A percentile compares a stretch with the other conserved stretches of the same genome.
Conservation (phyloP, 768 basidiomycete genomes). For the Trametes elegans region DNA sequence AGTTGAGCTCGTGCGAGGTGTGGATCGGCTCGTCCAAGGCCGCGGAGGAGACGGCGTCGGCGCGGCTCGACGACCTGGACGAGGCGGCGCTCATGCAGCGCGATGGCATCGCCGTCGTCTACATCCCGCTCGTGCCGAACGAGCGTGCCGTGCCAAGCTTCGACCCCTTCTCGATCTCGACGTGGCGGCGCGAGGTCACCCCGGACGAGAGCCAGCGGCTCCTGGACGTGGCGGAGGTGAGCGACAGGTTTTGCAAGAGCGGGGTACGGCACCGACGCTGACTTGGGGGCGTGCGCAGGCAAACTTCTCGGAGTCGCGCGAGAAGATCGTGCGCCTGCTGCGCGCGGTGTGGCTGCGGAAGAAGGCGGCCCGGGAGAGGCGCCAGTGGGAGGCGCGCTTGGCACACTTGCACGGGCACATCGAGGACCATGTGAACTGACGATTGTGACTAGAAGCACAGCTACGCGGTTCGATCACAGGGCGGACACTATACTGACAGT, state of each 20-base stretch:
- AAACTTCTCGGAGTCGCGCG: conserved; percentile 24
- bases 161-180: conserved; percentile 27
- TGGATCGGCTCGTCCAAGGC: conserved; percentile 28
- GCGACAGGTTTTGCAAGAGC: neutral
- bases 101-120: conserved; percentile 28
- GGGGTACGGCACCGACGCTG: neutral
- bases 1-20: conserved; percentile 24
- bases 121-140: conserved; percentile 28
- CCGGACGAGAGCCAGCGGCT: conserved; percentile 25
- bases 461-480: neutral
- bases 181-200: conserved; percentile 27
- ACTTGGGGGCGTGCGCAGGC: conserved; percentile 14
- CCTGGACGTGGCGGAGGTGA: conserved; percentile 25
- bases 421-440: neutral
- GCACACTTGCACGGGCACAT: conserved; percentile 8
- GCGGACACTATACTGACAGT: neutral
- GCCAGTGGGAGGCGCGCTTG: conserved; percentile 20
- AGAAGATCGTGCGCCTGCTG: conserved; percentile 27
- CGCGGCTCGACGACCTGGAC: conserved; percentile 28
- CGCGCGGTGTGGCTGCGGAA: conserved; percentile 30
- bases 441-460: neutral
- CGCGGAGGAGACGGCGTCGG: conserved; percentile 14
- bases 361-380: conserved; percentile 18
- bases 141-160: conserved; percentile 24
- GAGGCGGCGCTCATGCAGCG: conserved; percentile 26